phyloP scores from a whole-genome alignment of 768 basidiomycete species.

The Zangia roseola region DNA sequence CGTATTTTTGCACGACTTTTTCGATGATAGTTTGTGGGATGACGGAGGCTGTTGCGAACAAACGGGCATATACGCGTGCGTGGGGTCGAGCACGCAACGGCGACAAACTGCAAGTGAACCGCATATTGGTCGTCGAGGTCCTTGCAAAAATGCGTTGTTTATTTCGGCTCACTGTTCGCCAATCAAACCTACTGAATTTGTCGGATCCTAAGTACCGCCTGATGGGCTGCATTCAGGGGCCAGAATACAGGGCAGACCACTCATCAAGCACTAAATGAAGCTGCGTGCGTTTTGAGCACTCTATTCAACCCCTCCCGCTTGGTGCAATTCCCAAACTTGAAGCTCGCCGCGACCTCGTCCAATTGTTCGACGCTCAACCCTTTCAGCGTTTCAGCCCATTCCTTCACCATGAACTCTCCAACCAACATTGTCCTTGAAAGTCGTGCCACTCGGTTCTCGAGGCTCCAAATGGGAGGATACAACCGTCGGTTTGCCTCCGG shows the following conservation, averaged over 20 bases:
- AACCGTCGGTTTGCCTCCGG: conserved; percentile 45
- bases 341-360: conserved; percentile 71
- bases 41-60: conserved; percentile 34
- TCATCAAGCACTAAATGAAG: neutral
- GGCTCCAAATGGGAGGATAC: conserved; percentile 70
- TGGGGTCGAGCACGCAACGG: conserved; percentile 5
- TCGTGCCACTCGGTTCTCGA: conserved; percentile 52
- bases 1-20: conserved; percentile 96
- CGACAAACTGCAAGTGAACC: conserved; percentile 8
- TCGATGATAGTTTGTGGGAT: conserved; percentile 89
- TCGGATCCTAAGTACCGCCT: too few species aligned
- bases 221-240: too few species aligned
- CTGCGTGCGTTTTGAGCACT: conserved; percentile 46
- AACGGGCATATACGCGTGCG: conserved; percentile 11
- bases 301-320: conserved; percentile 66
- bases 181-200: too few species aligned
- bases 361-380: conserved; percentile 59
- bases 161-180: too few species aligned
- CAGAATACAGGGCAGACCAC: too few species aligned
- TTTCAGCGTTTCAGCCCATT: conserved; percentile 70
- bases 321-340: conserved; percentile 67
- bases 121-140: too few species aligned
- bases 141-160: too few species aligned
- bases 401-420: conserved; percentile 65
- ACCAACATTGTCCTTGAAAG: conserved; percentile 67